Base-by-base conservation (phyloP, 2,329 filamentous ascomycete species). In the Aureobasidium sp. region DNA sequence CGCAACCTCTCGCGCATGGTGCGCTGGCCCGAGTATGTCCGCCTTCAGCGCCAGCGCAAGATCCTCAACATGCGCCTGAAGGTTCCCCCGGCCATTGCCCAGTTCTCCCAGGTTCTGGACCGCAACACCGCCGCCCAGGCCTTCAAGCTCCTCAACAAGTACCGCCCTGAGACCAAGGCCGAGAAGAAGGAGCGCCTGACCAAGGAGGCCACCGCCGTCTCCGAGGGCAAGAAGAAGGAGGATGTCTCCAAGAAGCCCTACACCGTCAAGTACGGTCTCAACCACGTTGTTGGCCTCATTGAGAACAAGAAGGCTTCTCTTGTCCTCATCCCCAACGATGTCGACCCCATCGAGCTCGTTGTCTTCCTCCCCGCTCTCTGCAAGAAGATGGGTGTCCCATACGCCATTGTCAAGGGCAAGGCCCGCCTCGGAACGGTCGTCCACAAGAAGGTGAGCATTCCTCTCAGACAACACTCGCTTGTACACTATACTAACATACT, bases 201-300 rank as follows among this genome's bases (percentile, higher is more conserved):
- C 79, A 92, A 96, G 86, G 94, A 99, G 87, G 94, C 95, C 69
- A 96, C 92, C 73, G 95, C 94, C 75, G 87, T 99, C 78, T 87
- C 92, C 78, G 92, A 97, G 81, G 94, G 95, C 80, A 97, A 97
- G 90, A 99, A 97, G 90, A 97, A 97, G 90, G 95, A 99, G 86
- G 92, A 96, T 75, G 93, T 96, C 78, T 90, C 86, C 89, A 97
- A 97, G 91, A 99, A 99, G 90, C 94, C 94, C 75, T 99, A 97
- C 82, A 83, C 89, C 70, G 92, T 94, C 86, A 99, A 99, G 88
- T 99, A 97, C 82, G 94, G 94, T 84, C 88, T 99, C 74, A 99
- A 99, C 89, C 94, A 99, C 85, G 94, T 99, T 64, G 92, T 96
- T 70, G 92, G 90, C 70, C 85, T 96, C 72, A 90, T 96, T 73